Evolutionary conservation across 208 protist species (phyloP).

Genomic region (Angomonas ambiguus): DNA sequence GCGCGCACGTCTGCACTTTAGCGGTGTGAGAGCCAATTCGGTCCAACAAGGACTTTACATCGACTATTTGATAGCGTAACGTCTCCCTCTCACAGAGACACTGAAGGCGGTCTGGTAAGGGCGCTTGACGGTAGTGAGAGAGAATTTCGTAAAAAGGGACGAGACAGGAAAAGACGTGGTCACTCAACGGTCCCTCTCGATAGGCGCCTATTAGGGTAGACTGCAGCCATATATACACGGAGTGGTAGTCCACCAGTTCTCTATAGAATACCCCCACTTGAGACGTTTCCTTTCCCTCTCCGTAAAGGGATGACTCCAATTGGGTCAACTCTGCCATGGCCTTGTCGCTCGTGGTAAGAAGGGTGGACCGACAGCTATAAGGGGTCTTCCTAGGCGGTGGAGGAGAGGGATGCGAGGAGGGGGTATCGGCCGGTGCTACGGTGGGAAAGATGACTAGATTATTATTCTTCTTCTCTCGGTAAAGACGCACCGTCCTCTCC

Average conservation of each 20-base stretch:
- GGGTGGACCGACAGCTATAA: background rate
- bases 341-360: background rate
- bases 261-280: slow-evolving; percentile 36
- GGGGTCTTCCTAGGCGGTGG: no score
- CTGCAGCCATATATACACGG: slow-evolving; percentile 1
- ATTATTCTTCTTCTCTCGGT: no score
- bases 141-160: slow-evolving; percentile 1
- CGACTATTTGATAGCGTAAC: background rate
- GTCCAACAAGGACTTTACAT: background rate
- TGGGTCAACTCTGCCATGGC: background rate
- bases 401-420: no score
- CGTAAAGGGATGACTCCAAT: background rate
- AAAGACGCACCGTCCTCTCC: no score
- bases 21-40: background rate
- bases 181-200: background rate
- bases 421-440: no score
- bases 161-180: background rate
- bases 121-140: background rate
- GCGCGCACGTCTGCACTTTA: background rate
- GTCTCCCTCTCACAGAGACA: background rate
- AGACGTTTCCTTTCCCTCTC: background rate
- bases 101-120: background rate
- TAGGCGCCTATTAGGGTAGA: background rate
- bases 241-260: slow-evolving; percentile 15
- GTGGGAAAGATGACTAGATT: no score